phyloP scores from a whole-genome alignment of 805 yeast species.

The Pichia nanzhaoensis region DNA sequence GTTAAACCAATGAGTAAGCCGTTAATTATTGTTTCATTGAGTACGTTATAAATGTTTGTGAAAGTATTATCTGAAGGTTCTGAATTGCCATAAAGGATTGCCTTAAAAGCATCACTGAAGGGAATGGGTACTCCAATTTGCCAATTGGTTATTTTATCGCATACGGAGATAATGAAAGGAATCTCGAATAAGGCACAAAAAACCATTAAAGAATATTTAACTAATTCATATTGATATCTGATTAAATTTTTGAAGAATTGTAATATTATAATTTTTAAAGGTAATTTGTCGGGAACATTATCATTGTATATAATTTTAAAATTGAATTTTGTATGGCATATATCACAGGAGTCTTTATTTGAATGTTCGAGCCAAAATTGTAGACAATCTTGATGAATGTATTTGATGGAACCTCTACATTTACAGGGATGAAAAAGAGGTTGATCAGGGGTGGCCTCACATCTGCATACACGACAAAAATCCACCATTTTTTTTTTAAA shows the following conservation, averaged over 20 bases:
- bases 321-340: slow-evolving; percentile 71
- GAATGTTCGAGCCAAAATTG: slow-evolving; percentile 80
- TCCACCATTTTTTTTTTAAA: slow-evolving; percentile 1
- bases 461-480: slow-evolving; percentile 84
- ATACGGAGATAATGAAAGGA: slow-evolving; percentile 52
- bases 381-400: slow-evolving; percentile 88
- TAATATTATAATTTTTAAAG: slow-evolving; percentile 41
- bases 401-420: slow-evolving; percentile 89
- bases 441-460: slow-evolving; percentile 72
- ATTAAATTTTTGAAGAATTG: slow-evolving; percentile 22
- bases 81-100: not conserved
- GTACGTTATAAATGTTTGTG: slow-evolving; percentile 2
- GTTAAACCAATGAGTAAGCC: slow-evolving; percentile 15
- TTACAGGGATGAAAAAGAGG: slow-evolving; percentile 89
- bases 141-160: slow-evolving; percentile 49
- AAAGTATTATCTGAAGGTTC: slow-evolving; percentile 26
- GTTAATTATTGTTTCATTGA: slow-evolving; percentile 11
- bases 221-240: slow-evolving; percentile 7
- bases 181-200: slow-evolving; percentile 33
- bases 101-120: not conserved
- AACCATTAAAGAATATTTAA: slow-evolving; percentile 8
- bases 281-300: slow-evolving; percentile 47
- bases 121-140: slow-evolving; percentile 43
- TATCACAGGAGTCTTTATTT: slow-evolving; percentile 68
- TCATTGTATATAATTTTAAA: slow-evolving; percentile 37